Evolutionary conservation across 2,329 filamentous ascomycete genomes (phyloP), one percentile per base, ranked within the genome.

Genomic region (Aureobasidium sp.): DNA sequence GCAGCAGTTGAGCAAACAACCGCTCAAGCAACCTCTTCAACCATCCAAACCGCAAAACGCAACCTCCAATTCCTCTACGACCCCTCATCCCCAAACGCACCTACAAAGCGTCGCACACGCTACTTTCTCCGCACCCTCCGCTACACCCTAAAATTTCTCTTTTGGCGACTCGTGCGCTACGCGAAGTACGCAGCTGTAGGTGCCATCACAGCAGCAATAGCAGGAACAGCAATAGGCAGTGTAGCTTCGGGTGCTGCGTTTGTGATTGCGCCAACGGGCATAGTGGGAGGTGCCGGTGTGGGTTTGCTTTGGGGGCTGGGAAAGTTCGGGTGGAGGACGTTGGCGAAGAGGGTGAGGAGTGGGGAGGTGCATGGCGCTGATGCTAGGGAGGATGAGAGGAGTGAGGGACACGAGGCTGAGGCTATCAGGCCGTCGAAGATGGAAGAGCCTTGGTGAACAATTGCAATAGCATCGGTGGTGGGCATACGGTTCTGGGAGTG

Each of bases 181-280:
- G 75, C 74, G 25, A 78, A 77, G 62, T 78, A 77, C 55, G 74
- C 74, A 5, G 74, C 73, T 3, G 72, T 77, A 36, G 76, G 75
- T 3, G 72, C 73, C 1, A 61, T 74, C 6, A 70, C 74, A 0
- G 75, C 75, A 1, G 75, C 75, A 0, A 64, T 77, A n/a, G 71
- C 72, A 1, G 74, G 62, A 57, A 75, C 68, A 3, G 74, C 68
- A 11, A 67, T 75, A 25, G 74, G 75, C 1, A 70, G 69, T 1
- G 63, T 76, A 5, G 67, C 73, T 3, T 73, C 70, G 32, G 75
- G 75, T 6, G 74, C 71, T 10, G 75, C 71, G 2, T 78, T 77
- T 59, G 68, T 78, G 58, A 63, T 77, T 39, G 75, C 76, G 44
- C 76, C 76, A 11, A 75, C 75, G 3, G 75, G 75, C 0, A 73